Evolutionary conservation across 2,329 filamentous ascomycete species (phyloP), one percentile per base, ranked within the genome.

Genomic region (Cytospora piceicola): DNA sequence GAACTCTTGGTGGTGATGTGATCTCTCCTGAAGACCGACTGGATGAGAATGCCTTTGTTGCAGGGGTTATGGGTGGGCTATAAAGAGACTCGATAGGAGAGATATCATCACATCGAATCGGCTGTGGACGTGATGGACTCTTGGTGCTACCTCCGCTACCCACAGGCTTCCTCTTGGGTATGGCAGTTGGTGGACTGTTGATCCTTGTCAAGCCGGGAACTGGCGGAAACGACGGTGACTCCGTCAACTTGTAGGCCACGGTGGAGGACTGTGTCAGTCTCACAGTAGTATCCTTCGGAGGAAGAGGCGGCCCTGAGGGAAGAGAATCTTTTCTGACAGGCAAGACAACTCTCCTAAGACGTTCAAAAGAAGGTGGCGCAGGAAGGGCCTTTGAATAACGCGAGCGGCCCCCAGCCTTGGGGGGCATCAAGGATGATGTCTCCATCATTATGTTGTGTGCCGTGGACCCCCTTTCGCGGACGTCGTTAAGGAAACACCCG

Each of bases 301-400:
- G 67, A 24, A 68, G 64, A 17, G 65, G 61, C 49, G 69, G 70
- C 30, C 65, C 56, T 46, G 70, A 61, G 22, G 69, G 67, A 15
- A 72, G 65, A 20, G 67, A 68, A 36, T 67, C 67, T 32, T 57
- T 61, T n/a, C 64, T 64, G 30, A 49, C 55, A 46, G 67, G 64
- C 34, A 58, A 36, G 14, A 64, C 61, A 24, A 57, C 42, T 20
- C 58, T 27, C 30, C 14, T 53, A 39, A 53, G 27, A 17, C 14
- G 57, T 61, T 68, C 70, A 61, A 69, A 69, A 58, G 71, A 67
- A 63, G 71, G 68, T 34, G 79, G 81, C 63, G 79, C 77, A 39
- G 84, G 85, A 69, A 87, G 77, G 39, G 83, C 84, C 76, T 87
- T 87, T 72, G 84, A 86, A 76, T 84, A 85, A 73, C 84, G 83